phyloP scores from a whole-genome alignment of 306 rosid species.

The Geum urbanum region DNA sequence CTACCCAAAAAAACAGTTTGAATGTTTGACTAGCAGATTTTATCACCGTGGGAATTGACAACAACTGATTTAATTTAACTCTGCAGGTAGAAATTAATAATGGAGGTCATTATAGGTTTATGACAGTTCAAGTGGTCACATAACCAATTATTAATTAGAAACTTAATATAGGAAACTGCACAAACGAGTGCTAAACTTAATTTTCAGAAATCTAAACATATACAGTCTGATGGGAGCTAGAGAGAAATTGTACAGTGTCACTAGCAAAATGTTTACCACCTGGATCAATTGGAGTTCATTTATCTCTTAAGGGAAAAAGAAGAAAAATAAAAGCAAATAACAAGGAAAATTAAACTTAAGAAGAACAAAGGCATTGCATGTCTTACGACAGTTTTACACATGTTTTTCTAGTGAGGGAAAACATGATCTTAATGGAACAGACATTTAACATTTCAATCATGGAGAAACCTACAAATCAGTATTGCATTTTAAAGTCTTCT shows the following conservation, averaged over 20 bases:
- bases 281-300: neutral
- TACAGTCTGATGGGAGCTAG: neutral
- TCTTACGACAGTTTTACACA: neutral
- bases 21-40: neutral
- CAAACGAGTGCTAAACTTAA: neutral
- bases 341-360: neutral
- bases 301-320: neutral
- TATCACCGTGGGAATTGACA: neutral
- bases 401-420: neutral
- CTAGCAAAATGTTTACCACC: neutral
- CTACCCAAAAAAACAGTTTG: neutral
- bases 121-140: neutral
- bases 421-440: neutral
- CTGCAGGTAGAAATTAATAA: neutral
- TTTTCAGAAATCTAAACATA: neutral
- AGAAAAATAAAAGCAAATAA: neutral
- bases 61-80: neutral
- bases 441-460: neutral
- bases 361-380: neutral
- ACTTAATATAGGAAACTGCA: neutral
- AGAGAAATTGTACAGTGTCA: neutral
- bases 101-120: neutral
- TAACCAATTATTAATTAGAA: neutral
- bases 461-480: neutral
- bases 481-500: neutral